Evolutionary conservation across 768 basidiomycete genomes (phyloP), one percentile per base, ranked within the genome.

Genomic region (Amanita pallidorosea): DNA sequence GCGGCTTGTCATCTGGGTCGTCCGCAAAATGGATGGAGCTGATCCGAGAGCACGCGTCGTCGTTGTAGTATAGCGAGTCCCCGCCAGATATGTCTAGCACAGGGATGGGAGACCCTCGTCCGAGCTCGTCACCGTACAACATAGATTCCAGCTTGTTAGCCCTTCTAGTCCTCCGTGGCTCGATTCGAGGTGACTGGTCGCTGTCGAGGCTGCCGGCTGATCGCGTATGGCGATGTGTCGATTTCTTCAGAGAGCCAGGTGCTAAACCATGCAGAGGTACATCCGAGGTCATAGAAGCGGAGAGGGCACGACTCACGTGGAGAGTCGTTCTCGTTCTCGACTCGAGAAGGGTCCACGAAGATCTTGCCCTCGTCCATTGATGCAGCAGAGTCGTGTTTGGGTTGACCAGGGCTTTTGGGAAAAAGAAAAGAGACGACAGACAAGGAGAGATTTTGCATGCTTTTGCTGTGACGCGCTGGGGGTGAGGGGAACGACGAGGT

Each of bases 1-100:
- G 33, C 5, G 42, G 50, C 13, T 45, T 51, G 11, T 44, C 49
- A 15, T 51, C 49, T 27, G 41, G 49, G n/a, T 51, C 49, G 17
- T 33, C 38, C 2, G 49, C 49, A 35, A 51, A 51, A 20, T 33
- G 20, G 18, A 51, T 51, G 15, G 41, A 44, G 11, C 49, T 51
- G 13, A 51, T 12, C 2, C 3, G 20, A 17, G 49, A 51, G 31
- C 49, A 50, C 3, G 40, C 49, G 18, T 43, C 49, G 6, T 49
- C 23, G 13, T 45, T 29, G 17, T n/a, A 33, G 29, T 23, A 37
- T 2, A 15, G 13, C 7, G 35, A 18, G 25, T 38, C 36, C 7
- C 15, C 27, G 23, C 38, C 47, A 17, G 36, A 6, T 7, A 47
- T 37, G 34, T 47, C 34, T 2, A 47, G 11, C 2, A 37, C 23